Evolutionary conservation across 1,284 basidiomycete genomes (phyloP).

Genomic region (Boletus coffeatus): DNA sequence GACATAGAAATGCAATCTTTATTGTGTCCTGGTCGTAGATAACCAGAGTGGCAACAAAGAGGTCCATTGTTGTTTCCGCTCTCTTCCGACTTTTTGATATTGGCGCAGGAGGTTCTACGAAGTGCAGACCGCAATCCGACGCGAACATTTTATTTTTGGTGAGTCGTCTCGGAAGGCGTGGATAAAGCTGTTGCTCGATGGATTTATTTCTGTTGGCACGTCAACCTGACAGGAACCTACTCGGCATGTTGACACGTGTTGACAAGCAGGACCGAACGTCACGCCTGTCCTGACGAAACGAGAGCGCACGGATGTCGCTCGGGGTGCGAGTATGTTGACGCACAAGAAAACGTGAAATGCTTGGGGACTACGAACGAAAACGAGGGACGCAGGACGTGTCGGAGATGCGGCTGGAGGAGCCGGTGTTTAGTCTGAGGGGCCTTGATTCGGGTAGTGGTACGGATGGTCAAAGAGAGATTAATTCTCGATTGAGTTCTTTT

Average conservation of each 20-base stretch:
- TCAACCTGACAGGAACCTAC: conserved; percentile 80
- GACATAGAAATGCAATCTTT: too few relatives aligned
- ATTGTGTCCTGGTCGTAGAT: too few relatives aligned
- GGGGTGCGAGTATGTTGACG: conserved; percentile 43
- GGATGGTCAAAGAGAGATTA: conserved; percentile 9
- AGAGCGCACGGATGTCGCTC: conserved; percentile 74
- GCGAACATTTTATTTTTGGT: conserved; percentile 88
- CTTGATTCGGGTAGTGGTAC: conserved; percentile 32
- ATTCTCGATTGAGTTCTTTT: too few relatives aligned
- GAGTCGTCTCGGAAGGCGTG: conserved; percentile 12
- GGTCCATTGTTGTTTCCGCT: conserved; percentile 79
- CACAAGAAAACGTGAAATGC: too few relatives aligned
- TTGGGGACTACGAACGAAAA: too few relatives aligned
- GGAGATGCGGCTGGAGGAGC: conserved; percentile 79
- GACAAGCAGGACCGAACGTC: conserved; percentile 56
- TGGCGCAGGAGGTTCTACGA: conserved; percentile 87
- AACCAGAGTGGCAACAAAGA: conserved; percentile 80
- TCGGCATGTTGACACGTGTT: conserved; percentile 66
- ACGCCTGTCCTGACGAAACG: conserved; percentile 73
- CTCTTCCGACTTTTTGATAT: conserved; percentile 75
- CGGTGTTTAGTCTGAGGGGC: conserved; percentile 82
- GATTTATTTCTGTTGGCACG: conserved; percentile 48
- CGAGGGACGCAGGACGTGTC: conserved; percentile 27
- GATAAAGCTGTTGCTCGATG: background rate
- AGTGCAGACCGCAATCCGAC: conserved; percentile 82